phyloP scores from a whole-genome alignment of 140 eudicot species.

The Stevia rebaudiana region DNA sequence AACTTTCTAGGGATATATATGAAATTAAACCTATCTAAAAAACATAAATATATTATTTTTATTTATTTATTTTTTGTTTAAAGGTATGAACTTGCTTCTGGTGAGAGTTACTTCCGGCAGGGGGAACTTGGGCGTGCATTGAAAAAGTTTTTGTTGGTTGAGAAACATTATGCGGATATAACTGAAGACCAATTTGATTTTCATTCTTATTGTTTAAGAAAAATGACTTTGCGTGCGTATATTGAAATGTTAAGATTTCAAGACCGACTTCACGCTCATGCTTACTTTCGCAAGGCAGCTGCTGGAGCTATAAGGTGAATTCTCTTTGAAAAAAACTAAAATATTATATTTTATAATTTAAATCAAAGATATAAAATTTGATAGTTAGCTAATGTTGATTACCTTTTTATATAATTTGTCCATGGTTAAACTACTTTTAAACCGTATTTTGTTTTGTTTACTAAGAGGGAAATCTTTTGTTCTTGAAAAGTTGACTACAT shows the following conservation, averaged over 20 bases:
- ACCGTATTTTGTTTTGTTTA: not conserved
- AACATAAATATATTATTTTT: no score
- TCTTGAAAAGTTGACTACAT: not conserved
- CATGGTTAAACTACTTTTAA: not conserved
- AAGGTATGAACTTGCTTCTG: constrained; percentile 98
- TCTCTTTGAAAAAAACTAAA: constrained; percentile 9
- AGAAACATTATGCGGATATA: constrained; percentile 96
- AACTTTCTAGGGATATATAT: no score
- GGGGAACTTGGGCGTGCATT: constrained; percentile 93
- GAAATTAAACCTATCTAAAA: no score
- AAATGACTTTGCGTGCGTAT: constrained; percentile 93
- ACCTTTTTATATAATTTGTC: not conserved
- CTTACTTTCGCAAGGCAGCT: constrained; percentile 93
- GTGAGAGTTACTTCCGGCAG: constrained; percentile 95
- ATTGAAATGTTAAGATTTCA: constrained; percentile 86
- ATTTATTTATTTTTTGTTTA: no score
- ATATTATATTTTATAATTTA: not conserved
- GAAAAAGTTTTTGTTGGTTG: constrained; percentile 85
- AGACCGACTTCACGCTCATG: constrained; percentile 87
- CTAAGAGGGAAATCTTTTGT: not conserved
- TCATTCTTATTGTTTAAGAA: constrained; percentile 94
- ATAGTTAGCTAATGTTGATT: not conserved
- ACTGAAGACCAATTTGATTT: constrained; percentile 97
- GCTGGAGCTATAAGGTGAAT: constrained; percentile 84
- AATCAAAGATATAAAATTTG: not conserved